Percentiles rank a stretch among this genome's conserved stretches.
Evolutionary conservation across 805 yeast genomes (phyloP).

Genomic region (Komagataella mondaviorum): DNA sequence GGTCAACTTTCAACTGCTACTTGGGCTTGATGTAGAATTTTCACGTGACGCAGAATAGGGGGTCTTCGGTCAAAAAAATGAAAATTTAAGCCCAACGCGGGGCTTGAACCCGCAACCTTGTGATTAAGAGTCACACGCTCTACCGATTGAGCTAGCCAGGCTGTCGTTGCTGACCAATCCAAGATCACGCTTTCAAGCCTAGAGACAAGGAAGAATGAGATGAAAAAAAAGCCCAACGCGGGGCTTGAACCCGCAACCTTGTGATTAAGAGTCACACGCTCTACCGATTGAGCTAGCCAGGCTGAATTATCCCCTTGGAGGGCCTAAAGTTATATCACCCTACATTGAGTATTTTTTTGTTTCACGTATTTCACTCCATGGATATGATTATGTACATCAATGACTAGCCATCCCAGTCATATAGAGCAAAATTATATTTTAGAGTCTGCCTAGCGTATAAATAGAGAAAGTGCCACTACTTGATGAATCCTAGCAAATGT

Average conservation of each 20-base stretch:
- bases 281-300: constrained; percentile 8
- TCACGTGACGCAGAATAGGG: not conserved
- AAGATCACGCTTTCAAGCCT: too few species aligned
- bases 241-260: constrained; percentile 9
- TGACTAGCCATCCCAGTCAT: too few species aligned
- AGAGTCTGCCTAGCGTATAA: too few species aligned
- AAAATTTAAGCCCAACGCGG: constrained; percentile 7
- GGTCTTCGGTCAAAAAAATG: not conserved
- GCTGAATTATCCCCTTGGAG: not conserved
- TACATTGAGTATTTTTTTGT: too few species aligned
- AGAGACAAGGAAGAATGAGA: not conserved
- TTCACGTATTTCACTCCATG: too few species aligned
- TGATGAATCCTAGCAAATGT: too few species aligned
- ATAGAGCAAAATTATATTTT: too few species aligned
- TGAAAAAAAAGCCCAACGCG: constrained; percentile 5
- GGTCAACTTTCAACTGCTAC: not conserved
- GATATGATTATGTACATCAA: too few species aligned
- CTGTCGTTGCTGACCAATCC: not conserved
- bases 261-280: constrained; percentile 9
- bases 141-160: constrained; percentile 9
- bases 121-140: constrained; percentile 10
- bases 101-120: constrained; percentile 10
- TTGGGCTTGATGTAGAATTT: not conserved
- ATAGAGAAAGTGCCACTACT: too few species aligned
- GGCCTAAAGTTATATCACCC: too few species aligned